Conservation (phyloP, 2,329 filamentous ascomycete species). For the Clonostachys solani region DNA sequence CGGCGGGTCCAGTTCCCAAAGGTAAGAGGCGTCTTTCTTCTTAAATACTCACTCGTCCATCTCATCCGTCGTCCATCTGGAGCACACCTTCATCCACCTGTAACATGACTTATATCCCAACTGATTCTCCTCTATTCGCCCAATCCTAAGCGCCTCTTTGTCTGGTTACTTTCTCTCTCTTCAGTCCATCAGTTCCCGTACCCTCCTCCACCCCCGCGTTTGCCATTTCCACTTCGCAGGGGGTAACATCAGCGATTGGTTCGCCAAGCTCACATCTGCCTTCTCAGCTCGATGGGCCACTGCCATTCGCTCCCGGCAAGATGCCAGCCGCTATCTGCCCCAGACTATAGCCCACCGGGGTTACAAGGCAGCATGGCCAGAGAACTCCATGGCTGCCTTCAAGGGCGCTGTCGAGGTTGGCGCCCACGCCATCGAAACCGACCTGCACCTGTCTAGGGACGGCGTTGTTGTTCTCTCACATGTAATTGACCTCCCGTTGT, state of each 20-base stretch:
- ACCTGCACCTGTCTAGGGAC: conserved; percentile 79
- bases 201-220: no score
- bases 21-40: not conserved
- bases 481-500: conserved; percentile 36
- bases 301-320: conserved; percentile 19
- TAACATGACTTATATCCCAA: no score
- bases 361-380: conserved; percentile 72
- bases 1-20: not conserved
- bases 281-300: conserved; percentile 22
- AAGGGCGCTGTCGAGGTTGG: conserved; percentile 67
- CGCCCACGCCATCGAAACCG: conserved; percentile 81
- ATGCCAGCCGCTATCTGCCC: conserved; percentile 38
- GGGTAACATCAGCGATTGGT: no score
- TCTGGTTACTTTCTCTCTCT: no score
- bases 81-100: no score
- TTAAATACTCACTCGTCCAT: no score
- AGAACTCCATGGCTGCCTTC: conserved; percentile 84
- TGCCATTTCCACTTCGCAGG: no score
- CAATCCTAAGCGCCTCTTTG: no score
- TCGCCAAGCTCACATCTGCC: no score
- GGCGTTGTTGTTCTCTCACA: conserved; percentile 82
- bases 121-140: no score
- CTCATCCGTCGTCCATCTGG: no score
- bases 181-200: no score
- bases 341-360: conserved; percentile 77